These are phyloP conservation scores for Lophium mytilinum DNA, from an alignment of 495 filamentous ascomycete species.

Conservation along the genomic window DNA sequence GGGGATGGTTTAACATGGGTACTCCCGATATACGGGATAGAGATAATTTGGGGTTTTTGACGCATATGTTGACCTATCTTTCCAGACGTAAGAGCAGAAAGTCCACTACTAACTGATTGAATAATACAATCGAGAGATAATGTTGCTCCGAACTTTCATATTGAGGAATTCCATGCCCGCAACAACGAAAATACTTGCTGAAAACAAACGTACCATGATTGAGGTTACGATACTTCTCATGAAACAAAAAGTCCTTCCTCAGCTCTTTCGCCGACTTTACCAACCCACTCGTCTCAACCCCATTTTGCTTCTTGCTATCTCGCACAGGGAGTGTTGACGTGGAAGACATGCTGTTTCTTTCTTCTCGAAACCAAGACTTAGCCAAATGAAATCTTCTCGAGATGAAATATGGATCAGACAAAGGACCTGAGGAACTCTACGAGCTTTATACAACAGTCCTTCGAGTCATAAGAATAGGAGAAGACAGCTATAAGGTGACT, in stretches of 20 bases:
- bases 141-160: not conserved
- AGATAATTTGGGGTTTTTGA: not conserved
- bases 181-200: not conserved
- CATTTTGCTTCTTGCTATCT: not conserved
- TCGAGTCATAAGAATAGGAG: not conserved
- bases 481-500: not conserved
- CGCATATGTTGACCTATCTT: not conserved
- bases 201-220: constrained; percentile 60
- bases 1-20: constrained; percentile 1
- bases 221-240: constrained; percentile 58
- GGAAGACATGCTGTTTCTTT: not conserved
- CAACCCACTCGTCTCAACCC: not conserved
- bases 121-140: not conserved
- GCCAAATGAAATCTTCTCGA: not conserved
- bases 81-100: not conserved
- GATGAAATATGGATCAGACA: not conserved
- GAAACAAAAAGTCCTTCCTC: constrained; percentile 64
- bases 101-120: not conserved
- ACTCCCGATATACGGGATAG: not conserved
- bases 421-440: not conserved
- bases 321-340: not conserved
- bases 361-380: not conserved
- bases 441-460: not conserved
- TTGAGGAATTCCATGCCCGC: not conserved
- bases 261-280: constrained; percentile 49